Evolutionary conservation across 2,329 filamentous ascomycete genomes (phyloP).

Genomic region (Exophiala sp.): DNA sequence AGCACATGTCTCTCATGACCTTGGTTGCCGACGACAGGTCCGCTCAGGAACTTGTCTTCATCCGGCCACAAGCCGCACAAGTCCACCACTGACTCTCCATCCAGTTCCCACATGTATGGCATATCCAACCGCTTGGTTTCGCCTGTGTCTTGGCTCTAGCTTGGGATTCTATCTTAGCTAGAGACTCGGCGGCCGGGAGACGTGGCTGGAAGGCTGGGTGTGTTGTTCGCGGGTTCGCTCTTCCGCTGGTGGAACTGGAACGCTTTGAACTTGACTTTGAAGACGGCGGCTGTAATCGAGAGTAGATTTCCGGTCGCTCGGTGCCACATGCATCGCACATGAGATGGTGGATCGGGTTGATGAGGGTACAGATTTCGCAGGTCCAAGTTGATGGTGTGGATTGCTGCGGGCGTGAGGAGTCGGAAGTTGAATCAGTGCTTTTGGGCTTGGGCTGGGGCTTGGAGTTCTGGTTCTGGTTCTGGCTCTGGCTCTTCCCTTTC

Average conservation of each 20-base stretch:
- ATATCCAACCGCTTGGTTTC: conserved; percentile 54
- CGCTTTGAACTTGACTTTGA: not conserved
- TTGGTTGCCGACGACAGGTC: too few relatives aligned
- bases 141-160: conserved; percentile 44
- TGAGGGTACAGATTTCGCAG: conserved; percentile 56
- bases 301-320: conserved; percentile 46
- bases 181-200: conserved; percentile 35
- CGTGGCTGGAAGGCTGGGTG: conserved; percentile 21
- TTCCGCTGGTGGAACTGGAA: conserved; percentile 8
- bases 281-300: conserved; percentile 19
- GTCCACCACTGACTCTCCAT: conserved; percentile 63
- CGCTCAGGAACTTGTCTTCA: conserved; percentile 47
- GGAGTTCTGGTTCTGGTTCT: not conserved
- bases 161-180: conserved; percentile 38
- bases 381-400: conserved; percentile 45
- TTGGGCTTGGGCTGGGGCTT: conserved; percentile 1
- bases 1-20: too few relatives aligned
- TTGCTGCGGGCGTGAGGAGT: conserved; percentile 3
- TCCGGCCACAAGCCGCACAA: conserved; percentile 53
- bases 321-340: conserved; percentile 56
- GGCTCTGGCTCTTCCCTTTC: not conserved
- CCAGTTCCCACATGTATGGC: conserved; percentile 52
- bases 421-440: not conserved
- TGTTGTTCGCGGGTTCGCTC: not conserved
- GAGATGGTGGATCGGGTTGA: conserved; percentile 55